phyloP scores from a whole-genome alignment of 169 alveolate genomes.

The Cyclospora cayetanensis region DNA sequence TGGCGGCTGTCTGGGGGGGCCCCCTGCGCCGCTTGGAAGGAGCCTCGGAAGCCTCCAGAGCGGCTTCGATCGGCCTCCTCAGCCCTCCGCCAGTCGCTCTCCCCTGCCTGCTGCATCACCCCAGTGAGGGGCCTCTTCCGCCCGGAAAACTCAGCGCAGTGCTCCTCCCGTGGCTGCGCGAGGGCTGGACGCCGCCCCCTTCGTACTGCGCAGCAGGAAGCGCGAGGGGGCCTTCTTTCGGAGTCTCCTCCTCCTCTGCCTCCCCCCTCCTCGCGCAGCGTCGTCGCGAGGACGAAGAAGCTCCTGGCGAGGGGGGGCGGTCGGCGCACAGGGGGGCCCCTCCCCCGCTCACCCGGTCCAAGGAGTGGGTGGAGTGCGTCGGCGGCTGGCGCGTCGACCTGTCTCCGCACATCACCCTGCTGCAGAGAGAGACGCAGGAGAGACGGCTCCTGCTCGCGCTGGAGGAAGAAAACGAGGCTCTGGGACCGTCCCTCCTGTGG shows the following conservation, averaged over 20 bases:
- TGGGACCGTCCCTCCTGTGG: neutral
- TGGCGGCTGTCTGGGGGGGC: neutral
- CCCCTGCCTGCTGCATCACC: conserved; percentile 56
- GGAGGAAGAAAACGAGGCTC: neutral
- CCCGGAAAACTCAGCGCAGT: conserved; percentile 1
- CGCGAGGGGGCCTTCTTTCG: neutral
- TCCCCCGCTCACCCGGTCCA: neutral
- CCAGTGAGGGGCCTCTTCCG: conserved; percentile 57
- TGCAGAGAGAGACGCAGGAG: neutral
- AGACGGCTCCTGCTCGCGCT: neutral
- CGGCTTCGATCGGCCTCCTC: neutral
- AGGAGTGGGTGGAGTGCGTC: neutral
- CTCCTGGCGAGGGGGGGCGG: neutral
- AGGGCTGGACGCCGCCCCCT: conserved; percentile 41
- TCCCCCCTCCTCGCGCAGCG: neutral
- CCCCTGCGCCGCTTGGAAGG: neutral
- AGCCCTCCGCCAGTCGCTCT: neutral
- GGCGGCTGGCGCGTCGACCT: no score
- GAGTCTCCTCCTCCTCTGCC: neutral
- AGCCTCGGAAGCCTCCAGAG: neutral
- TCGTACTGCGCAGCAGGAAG: neutral
- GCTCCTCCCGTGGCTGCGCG: conserved; percentile 7
- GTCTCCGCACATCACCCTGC: no score
- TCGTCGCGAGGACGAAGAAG: neutral
- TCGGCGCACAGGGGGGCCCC: neutral